Evolutionary conservation across 805 yeast species (phyloP).

Genomic region (Pichia membranifaciens): DNA sequence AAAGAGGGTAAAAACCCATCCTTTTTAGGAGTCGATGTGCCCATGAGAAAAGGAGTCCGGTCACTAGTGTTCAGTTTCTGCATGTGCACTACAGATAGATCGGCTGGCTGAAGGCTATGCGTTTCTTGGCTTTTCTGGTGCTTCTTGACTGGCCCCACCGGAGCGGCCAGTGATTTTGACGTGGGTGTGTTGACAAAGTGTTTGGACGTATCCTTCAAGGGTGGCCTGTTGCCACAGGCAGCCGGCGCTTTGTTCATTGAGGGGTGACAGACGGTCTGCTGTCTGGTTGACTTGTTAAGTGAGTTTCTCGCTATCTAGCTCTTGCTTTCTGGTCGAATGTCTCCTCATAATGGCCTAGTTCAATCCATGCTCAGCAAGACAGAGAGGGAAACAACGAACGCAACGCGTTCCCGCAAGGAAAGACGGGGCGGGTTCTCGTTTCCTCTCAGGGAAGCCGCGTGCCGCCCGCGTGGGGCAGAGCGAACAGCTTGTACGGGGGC

Average conservation of each 20-base stretch:
- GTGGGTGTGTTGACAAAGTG: constrained; percentile 18
- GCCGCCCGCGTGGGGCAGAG: too few relatives aligned
- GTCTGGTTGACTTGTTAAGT: too few relatives aligned
- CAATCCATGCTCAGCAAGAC: too few relatives aligned
- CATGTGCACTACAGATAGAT: background rate
- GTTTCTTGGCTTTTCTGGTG: background rate
- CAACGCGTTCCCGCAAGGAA: too few relatives aligned
- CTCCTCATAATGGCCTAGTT: too few relatives aligned
- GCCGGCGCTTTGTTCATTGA: constrained; percentile 2
- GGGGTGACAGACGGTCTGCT: too few relatives aligned
- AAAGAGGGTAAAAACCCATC: constrained; percentile 13
- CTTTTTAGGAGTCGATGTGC: constrained; percentile 18
- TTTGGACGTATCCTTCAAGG: constrained; percentile 28
- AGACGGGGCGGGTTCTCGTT: too few relatives aligned
- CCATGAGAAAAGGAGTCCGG: constrained; percentile 7
- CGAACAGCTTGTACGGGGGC: too few relatives aligned
- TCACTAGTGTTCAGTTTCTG: constrained; percentile 11
- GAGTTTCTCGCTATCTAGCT: too few relatives aligned
- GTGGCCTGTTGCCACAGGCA: constrained; percentile 14
- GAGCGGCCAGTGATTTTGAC: constrained; percentile 1
- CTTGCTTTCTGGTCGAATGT: too few relatives aligned
- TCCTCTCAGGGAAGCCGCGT: too few relatives aligned
- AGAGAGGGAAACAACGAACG: too few relatives aligned
- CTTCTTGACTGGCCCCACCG: background rate
- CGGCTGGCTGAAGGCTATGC: background rate